Evolutionary conservation across 345 rosid species (phyloP).

Genomic region (Murraya paniculata): DNA sequence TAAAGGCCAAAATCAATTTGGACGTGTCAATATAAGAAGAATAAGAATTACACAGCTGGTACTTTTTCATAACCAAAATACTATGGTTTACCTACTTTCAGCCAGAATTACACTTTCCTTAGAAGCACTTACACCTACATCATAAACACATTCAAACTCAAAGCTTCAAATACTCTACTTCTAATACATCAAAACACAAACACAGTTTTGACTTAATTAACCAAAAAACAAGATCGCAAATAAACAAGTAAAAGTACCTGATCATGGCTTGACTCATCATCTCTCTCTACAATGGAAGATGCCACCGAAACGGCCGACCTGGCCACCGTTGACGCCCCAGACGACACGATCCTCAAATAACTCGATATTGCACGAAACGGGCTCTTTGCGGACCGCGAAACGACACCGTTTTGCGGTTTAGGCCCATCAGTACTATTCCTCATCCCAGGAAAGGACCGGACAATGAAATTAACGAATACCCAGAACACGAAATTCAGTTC

Average conservation of each 20-base stretch:
- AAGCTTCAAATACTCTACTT: background rate
- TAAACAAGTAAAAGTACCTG: constrained; percentile 42
- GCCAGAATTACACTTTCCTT: background rate
- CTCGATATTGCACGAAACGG: constrained; percentile 80
- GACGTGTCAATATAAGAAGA: background rate
- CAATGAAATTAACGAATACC: constrained; percentile 30
- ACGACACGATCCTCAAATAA: constrained; percentile 70
- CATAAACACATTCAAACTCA: background rate
- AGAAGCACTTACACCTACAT: background rate
- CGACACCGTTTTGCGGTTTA: constrained; percentile 34
- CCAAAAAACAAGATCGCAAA: background rate
- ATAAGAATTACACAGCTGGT: background rate
- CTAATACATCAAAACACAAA: background rate
- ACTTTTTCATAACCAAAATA: background rate
- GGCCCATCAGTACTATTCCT: constrained; percentile 56
- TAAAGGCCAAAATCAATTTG: background rate
- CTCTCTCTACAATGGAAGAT: constrained; percentile 71
- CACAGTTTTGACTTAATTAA: no score
- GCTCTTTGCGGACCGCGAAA: constrained; percentile 60
- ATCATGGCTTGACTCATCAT: constrained; percentile 54
- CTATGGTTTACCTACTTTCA: background rate
- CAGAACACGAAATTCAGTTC: constrained; percentile 26
- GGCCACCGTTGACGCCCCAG: constrained; percentile 90
- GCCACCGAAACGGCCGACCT: constrained; percentile 82
- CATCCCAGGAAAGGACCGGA: constrained; percentile 47